Evolutionary conservation across 148 eudicot species (phyloP), one percentile per base, ranked within the genome.

Genomic region (Amaranthus cruentus): DNA sequence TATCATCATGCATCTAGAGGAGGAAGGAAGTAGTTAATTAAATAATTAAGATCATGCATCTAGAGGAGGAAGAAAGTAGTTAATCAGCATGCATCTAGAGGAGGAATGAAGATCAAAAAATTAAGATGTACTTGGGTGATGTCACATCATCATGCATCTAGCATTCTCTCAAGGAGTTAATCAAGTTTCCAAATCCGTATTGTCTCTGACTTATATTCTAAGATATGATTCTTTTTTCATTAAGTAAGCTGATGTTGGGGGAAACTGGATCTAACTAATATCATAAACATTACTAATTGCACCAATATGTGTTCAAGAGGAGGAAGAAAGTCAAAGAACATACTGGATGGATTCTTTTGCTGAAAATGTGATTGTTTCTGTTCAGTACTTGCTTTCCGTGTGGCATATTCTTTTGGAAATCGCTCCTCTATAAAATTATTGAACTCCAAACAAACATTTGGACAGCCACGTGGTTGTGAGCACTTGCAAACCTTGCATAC

Each of bases 361-460:
- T 76, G 84, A 54, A 78, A 63, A 21, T 77, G 84, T 62, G 75
- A 81, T 81, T 75, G 75, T 57, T 74, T 78, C 52, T 62, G 75
- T 66, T 85, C 79, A 72, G 72, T 54, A 57, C 63, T 71, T 65
- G 21, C 78, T 78, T 75, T 87, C 69, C 87, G 87, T n/a, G 49
- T 60, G 10, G 72, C 71, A 76, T 84, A 88, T 79, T 85, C 88
- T 72, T 73, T 46, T 11, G 92, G 83, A 65, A 89, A 92, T 65
- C 72, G 77, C 76, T 80, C 87, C 81, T 88, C 91, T 74, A 92
- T 53, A 69, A 92, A 92, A 48, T 88, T 83, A 78, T 85, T 83
- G 52, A 89, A 74, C 73, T 87, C 90, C 87, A 88, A 81, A 82
- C 84, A 89, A 52, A 88, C 88, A 76, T 89, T 92, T 7, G 89